Evolutionary conservation across 176 grass and related monocot genomes (phyloP).

Genomic region (Hsuehochloa calcarea): DNA sequence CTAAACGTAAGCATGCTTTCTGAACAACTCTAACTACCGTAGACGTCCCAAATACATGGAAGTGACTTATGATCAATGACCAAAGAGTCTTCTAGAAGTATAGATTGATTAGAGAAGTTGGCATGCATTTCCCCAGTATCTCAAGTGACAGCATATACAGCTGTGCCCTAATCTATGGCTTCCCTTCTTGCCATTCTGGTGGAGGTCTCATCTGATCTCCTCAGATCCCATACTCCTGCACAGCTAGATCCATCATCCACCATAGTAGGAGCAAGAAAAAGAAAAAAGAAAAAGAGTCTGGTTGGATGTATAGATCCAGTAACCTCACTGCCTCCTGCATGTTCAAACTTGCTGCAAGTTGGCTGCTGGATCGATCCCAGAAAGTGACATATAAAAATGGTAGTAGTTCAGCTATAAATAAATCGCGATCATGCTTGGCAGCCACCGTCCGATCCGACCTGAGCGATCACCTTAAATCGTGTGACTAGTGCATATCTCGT

Average conservation of each 20-base stretch:
- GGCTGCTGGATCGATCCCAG: not conserved
- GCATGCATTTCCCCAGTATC: not conserved
- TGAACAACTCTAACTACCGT: not conserved
- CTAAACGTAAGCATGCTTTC: not conserved
- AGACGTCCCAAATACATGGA: conserved; percentile 18
- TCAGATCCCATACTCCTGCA: not conserved
- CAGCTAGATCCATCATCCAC: conserved; percentile 24
- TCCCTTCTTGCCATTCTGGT: not conserved
- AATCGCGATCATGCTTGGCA: not conserved
- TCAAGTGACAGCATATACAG: not conserved
- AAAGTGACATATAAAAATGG: not conserved
- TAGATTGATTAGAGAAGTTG: not conserved
- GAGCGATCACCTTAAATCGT: not conserved
- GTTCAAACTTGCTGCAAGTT: not conserved
- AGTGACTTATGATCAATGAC: not conserved
- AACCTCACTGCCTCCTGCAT: not conserved
- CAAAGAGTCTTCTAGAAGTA: not conserved
- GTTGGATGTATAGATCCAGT: not conserved
- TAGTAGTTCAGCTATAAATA: not conserved
- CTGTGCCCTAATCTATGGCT: not conserved
- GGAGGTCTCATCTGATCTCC: conserved; percentile 3
- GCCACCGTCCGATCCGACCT: not conserved
- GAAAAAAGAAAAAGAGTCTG: not conserved
- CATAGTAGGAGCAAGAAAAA: not conserved
- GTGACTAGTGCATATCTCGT: not conserved